Percentiles rank a stretch among this genome's conserved stretches.
phyloP scores from a whole-genome alignment of 2,329 filamentous ascomycete genomes.

The Cercospora sojina region DNA sequence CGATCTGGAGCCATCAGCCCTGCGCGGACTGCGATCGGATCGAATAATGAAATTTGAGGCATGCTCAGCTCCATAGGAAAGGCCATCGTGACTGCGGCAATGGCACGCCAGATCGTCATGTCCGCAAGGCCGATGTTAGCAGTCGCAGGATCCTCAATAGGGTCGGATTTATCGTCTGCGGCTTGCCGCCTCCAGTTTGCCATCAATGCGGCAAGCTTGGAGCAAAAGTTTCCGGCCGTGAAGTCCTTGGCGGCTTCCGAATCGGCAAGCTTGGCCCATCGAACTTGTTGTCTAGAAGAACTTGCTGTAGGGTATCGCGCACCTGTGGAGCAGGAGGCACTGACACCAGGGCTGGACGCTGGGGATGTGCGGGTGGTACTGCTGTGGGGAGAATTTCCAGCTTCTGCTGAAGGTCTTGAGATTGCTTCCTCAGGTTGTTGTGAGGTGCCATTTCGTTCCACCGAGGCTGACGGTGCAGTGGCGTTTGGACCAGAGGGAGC shows the following conservation, averaged over 20 bases:
- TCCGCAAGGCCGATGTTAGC: background rate
- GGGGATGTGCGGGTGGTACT: background rate
- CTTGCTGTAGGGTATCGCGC: background rate
- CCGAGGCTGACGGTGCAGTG: background rate
- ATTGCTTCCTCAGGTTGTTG: background rate
- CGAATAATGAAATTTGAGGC: background rate
- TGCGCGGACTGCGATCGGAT: background rate
- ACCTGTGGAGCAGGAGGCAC: background rate
- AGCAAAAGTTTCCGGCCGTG: background rate
- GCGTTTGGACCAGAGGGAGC: background rate
- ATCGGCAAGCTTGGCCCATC: background rate
- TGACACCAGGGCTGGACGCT: background rate
- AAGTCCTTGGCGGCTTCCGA: background rate
- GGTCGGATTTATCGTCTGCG: no score
- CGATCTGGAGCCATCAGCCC: background rate
- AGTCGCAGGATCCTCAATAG: background rate
- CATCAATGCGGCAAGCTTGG: background rate
- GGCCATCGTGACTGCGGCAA: conserved; percentile 4
- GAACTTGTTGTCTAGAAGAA: background rate
- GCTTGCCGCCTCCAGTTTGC: background rate
- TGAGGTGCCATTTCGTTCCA: background rate
- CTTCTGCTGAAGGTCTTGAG: background rate
- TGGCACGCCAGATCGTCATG: background rate
- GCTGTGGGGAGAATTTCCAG: background rate
- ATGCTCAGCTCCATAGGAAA: background rate